phyloP scores from a whole-genome alignment of 1,284 basidiomycete genomes.

The Ustilago crameri region DNA sequence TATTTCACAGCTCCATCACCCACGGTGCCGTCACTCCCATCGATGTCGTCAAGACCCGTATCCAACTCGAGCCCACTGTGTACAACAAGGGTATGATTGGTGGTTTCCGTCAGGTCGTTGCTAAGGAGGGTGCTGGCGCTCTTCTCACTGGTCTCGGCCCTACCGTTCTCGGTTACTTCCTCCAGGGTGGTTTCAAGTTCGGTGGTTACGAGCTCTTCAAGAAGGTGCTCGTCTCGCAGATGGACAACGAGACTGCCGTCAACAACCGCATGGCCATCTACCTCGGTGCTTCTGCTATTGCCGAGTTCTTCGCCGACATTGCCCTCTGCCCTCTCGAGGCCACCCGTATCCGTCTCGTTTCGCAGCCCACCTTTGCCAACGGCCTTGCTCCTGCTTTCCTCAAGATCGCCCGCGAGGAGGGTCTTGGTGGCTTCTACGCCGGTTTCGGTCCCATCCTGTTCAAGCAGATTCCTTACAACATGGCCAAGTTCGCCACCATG shows the following conservation, averaged over 20 bases:
- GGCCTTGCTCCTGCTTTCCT: conserved; percentile 66
- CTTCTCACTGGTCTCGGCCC: conserved; percentile 68
- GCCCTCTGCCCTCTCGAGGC: conserved; percentile 68
- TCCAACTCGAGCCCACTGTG: conserved; percentile 80
- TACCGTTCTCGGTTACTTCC: conserved; percentile 67
- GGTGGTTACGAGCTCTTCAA: conserved; percentile 68
- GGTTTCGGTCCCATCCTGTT: conserved; percentile 70
- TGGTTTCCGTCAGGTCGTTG: conserved; percentile 66
- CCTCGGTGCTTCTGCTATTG: conserved; percentile 65
- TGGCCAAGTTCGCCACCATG: conserved; percentile 71
- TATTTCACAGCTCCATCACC: conserved; percentile 77
- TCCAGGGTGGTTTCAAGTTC: conserved; percentile 68
- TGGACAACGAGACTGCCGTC: conserved; percentile 65
- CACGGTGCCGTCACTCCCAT: conserved; percentile 74
- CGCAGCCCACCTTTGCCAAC: conserved; percentile 66
- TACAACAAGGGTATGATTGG: conserved; percentile 72
- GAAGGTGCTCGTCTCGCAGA: conserved; percentile 64
- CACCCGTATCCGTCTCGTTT: conserved; percentile 68
- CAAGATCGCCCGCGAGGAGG: conserved; percentile 64
- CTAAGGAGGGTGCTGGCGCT: conserved; percentile 65
- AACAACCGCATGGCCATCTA: conserved; percentile 66
- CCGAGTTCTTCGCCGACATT: conserved; percentile 69
- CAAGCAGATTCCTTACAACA: conserved; percentile 69
- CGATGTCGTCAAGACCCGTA: conserved; percentile 82
- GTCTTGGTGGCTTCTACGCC: conserved; percentile 68